A percentile compares a stretch with the other conserved stretches of the same genome.
These are phyloP conservation scores for Gracilaria gracilis DNA, from an alignment of 23 red algal genomes.

Conservation along the genomic window DNA sequence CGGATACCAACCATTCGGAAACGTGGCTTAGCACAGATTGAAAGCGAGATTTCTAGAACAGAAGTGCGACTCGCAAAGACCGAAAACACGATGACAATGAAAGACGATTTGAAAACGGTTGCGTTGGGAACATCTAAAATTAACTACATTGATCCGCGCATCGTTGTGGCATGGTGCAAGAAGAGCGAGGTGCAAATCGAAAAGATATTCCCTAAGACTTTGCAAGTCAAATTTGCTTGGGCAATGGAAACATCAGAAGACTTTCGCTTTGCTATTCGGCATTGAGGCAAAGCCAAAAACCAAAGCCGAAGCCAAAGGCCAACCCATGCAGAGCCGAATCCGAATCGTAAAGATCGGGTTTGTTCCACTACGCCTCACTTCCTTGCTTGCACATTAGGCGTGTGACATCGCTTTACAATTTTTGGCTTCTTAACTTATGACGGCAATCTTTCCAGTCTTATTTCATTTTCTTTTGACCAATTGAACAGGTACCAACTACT, in stretches of 20 bases:
- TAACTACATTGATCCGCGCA: slow-evolving; percentile 98
- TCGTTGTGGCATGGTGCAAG: slow-evolving; percentile 99
- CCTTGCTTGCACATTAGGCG: background rate
- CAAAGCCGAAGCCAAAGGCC: no score
- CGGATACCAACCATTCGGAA: slow-evolving; percentile 38
- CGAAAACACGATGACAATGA: slow-evolving; percentile 70
- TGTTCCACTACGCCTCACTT: background rate
- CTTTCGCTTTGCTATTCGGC: slow-evolving; percentile 43
- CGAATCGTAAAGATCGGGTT: background rate
- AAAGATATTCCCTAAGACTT: slow-evolving; percentile 90
- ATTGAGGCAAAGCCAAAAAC: no score
- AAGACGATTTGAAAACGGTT: slow-evolving; percentile 97
- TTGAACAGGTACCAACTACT: background rate
- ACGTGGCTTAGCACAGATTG: slow-evolving; percentile 57
- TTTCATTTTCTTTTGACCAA: background rate
- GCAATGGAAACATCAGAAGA: slow-evolving; percentile 89
- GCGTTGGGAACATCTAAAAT: slow-evolving; percentile 96
- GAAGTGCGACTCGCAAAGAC: slow-evolving; percentile 77
- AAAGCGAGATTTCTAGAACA: slow-evolving; percentile 57
- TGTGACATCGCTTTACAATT: slow-evolving; percentile 2
- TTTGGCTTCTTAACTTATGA: background rate
- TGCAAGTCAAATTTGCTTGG: slow-evolving; percentile 95
- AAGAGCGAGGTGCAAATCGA: slow-evolving; percentile 94
- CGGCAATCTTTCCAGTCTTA: slow-evolving; percentile 1
- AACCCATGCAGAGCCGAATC: no score